These are phyloP conservation scores for Lecanicillium sp. DNA, from an alignment of 2,329 filamentous ascomycete species.

Conservation along the genomic window DNA sequence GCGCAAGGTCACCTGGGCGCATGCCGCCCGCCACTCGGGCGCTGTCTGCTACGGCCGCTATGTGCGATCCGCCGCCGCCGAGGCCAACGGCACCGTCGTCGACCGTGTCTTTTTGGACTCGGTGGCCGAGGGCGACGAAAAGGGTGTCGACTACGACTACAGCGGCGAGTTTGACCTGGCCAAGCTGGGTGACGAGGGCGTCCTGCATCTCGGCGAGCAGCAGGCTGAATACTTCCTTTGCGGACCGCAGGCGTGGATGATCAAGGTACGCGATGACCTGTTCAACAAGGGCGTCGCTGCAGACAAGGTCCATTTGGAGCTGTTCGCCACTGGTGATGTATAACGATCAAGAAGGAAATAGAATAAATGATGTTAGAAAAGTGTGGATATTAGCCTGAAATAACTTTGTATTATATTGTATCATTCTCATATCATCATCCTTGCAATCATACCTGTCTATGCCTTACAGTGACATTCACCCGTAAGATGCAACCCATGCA, in stretches of 20 bases:
- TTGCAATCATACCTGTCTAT: too few relatives aligned
- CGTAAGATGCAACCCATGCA: too few relatives aligned
- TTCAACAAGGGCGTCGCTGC: slow-evolving; percentile 41
- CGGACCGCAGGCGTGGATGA: slow-evolving; percentile 62
- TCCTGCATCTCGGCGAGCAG: slow-evolving; percentile 44
- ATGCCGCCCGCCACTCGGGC: slow-evolving; percentile 45
- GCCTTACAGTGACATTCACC: too few relatives aligned
- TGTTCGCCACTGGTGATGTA: slow-evolving; percentile 50
- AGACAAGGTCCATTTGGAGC: slow-evolving; percentile 53
- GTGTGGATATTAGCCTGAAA: too few relatives aligned
- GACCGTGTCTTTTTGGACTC: slow-evolving; percentile 47
- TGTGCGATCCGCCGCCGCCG: slow-evolving; percentile 32
- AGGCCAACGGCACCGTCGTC: background rate
- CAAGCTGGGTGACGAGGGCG: slow-evolving; percentile 37
- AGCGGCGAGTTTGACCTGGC: slow-evolving; percentile 48
- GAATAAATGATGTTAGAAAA: background rate
- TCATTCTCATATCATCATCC: too few relatives aligned
- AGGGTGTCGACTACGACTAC: slow-evolving; percentile 49
- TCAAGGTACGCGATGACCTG: slow-evolving; percentile 43
- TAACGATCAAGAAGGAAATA: slow-evolving; percentile 3
- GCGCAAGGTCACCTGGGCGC: slow-evolving; percentile 53
- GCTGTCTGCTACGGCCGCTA: slow-evolving; percentile 48
- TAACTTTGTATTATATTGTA: too few relatives aligned
- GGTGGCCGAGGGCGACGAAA: slow-evolving; percentile 29
- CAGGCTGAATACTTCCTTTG: slow-evolving; percentile 60